phyloP scores from a whole-genome alignment of 495 filamentous ascomycete genomes.

The Aspergillus diversus region DNA sequence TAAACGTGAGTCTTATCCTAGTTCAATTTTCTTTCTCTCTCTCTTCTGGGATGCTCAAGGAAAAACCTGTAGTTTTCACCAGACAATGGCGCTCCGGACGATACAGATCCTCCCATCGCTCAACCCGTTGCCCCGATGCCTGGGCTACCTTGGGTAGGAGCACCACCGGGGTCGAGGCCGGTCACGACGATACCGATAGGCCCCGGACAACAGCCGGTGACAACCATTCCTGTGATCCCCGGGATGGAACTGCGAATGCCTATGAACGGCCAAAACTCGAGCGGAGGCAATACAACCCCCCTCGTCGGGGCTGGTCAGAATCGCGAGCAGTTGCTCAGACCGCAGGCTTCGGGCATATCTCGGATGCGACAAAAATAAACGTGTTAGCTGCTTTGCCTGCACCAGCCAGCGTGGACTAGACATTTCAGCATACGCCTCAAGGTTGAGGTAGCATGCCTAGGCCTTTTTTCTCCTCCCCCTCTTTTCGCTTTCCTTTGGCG shows the following conservation, averaged over 20 bases:
- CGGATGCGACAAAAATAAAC: no score
- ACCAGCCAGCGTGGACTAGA: no score
- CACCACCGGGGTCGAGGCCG: not conserved
- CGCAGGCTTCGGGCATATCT: no score
- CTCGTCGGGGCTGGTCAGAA: no score
- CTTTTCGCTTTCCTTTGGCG: no score
- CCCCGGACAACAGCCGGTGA: not conserved
- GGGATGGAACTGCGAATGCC: not conserved
- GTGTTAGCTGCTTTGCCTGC: no score
- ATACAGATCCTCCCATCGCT: not conserved
- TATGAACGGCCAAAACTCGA: no score
- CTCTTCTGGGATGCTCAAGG: not conserved
- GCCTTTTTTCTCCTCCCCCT: no score
- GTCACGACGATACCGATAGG: slow-evolving; percentile 4
- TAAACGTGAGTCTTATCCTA: slow-evolving; percentile 28
- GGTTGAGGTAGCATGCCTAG: no score
- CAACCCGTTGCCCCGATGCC: slow-evolving; percentile 1
- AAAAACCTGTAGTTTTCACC: not conserved
- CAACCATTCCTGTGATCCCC: not conserved
- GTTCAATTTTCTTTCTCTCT: not conserved
- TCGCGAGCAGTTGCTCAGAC: no score
- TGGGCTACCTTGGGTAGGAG: not conserved
- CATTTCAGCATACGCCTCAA: no score
- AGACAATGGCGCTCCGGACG: not conserved
- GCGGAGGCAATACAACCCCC: no score